A percentile compares a stretch with the other conserved stretches of the same genome.
Evolutionary conservation across 805 yeast species (phyloP).

Genomic region (Barnettozyma pratensis): DNA sequence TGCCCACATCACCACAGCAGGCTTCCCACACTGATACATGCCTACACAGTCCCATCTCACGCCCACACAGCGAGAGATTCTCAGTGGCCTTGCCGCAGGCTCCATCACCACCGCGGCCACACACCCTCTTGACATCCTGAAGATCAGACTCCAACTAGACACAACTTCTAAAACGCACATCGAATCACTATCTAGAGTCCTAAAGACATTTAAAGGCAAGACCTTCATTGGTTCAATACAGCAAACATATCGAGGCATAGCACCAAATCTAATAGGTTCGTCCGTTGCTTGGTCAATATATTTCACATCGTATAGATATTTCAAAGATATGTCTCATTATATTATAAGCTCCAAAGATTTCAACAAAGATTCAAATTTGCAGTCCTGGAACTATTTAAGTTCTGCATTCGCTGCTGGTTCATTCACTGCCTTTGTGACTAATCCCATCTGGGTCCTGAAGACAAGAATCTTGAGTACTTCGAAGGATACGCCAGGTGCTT

Average conservation of each 20-base stretch:
- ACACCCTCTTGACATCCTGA: constrained; percentile 87
- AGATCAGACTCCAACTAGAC: constrained; percentile 74
- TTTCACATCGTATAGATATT: constrained; percentile 67
- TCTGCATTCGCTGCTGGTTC: constrained; percentile 71
- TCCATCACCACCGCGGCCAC: constrained; percentile 69
- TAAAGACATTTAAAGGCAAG: constrained; percentile 9
- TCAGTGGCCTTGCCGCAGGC: constrained; percentile 81
- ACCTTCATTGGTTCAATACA: background rate
- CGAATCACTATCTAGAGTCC: constrained; percentile 24
- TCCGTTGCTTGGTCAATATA: constrained; percentile 87
- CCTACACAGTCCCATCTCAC: background rate
- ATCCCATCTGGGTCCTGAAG: constrained; percentile 94
- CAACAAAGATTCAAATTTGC: constrained; percentile 29
- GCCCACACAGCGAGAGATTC: constrained; percentile 39
- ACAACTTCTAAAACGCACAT: constrained; percentile 27
- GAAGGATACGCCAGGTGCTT: constrained; percentile 41
- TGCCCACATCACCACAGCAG: background rate
- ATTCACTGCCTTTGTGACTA: constrained; percentile 70
- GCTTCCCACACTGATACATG: background rate
- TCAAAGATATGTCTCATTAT: constrained; percentile 38
- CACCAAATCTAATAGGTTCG: constrained; percentile 73
- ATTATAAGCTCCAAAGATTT: constrained; percentile 9
- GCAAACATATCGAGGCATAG: constrained; percentile 20
- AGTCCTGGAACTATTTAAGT: constrained; percentile 41
- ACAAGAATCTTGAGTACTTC: constrained; percentile 57